Base-by-base conservation (phyloP, 2,329 filamentous ascomycete species). In the Penicillium concentricum region DNA sequence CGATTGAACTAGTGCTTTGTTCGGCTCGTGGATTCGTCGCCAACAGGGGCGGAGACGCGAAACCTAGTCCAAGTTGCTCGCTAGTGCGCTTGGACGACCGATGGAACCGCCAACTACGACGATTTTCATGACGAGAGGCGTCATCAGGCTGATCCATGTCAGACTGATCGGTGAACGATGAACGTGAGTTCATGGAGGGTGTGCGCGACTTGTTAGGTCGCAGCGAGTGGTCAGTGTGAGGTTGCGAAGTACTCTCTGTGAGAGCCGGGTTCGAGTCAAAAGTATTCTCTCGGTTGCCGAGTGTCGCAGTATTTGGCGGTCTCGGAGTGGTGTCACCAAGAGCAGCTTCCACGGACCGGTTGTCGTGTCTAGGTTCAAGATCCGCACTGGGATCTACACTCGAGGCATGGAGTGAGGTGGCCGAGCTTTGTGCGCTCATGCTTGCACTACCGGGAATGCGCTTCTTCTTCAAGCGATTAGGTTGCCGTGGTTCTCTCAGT, bases 391-490 rank as follows among this genome's bases (percentile, higher is more conserved):
- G 72, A 77, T 57, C 72, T 78, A 24, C 76, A 84, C 70, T 15
- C 67, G 70, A 9, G 72, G 69, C 81, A 32, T 77, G 76, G n/a
- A 96, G 78, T 8, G 92, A 97, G 16, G 89, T 85, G 7, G 85
- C 89, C 16, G 94, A 97, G 69, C 92, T 97, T 62, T 96, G 92
- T 0, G 93, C 92, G 70, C 93, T 97, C 20, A 87, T 88, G 65
- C 91, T 92, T 22, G 89, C 77, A 68, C 90, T 91, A 41, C 86
- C 87, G 0, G 90, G 87, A 54, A 89, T 79, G n/a, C 77, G 82
- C 74, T 91, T 96, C 80, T 97, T 97, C 73, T 88, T 89, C 50
- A 99, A 79, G 74, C 97, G 96, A 69, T 96, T 97, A 0, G 92
- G 91, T 70, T 88, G 88, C 44, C 90, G 84, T 9, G 69, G 74